Evolutionary conservation across 768 basidiomycete species (phyloP).

Genomic region (Sporobolomyces roseus): DNA sequence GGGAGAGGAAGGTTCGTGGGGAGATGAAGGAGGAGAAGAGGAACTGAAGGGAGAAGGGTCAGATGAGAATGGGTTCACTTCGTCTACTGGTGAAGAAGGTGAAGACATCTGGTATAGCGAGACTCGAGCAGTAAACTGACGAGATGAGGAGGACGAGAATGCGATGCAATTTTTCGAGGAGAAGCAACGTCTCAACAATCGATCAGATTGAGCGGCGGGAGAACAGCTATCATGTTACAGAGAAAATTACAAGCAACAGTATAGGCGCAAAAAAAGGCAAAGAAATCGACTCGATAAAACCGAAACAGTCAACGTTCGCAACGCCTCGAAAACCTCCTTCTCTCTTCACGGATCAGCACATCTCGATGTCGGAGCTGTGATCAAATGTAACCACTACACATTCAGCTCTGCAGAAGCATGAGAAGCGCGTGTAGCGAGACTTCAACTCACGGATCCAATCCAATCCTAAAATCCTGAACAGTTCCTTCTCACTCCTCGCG

Average conservation of each 20-base stretch:
- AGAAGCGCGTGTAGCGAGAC: background rate
- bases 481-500: background rate
- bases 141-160: too few species aligned
- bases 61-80: too few species aligned
- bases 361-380: conserved; percentile 8
- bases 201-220: too few species aligned
- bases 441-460: background rate
- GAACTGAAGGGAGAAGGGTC: background rate
- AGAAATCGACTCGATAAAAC: too few species aligned
- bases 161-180: too few species aligned
- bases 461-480: background rate
- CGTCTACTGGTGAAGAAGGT: background rate
- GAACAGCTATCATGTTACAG: too few species aligned
- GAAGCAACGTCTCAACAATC: too few species aligned
- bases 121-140: too few species aligned
- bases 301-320: too few species aligned
- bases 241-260: too few species aligned
- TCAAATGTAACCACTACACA: background rate
- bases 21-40: background rate
- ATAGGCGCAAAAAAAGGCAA: too few species aligned
- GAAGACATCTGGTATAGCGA: background rate
- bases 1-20: background rate
- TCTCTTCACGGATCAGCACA: conserved; percentile 22
- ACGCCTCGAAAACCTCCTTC: too few species aligned
- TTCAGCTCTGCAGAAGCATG: background rate